Evolutionary conservation across 345 rosid species (phyloP).

Genomic region (Erysimum cheiranthoides): DNA sequence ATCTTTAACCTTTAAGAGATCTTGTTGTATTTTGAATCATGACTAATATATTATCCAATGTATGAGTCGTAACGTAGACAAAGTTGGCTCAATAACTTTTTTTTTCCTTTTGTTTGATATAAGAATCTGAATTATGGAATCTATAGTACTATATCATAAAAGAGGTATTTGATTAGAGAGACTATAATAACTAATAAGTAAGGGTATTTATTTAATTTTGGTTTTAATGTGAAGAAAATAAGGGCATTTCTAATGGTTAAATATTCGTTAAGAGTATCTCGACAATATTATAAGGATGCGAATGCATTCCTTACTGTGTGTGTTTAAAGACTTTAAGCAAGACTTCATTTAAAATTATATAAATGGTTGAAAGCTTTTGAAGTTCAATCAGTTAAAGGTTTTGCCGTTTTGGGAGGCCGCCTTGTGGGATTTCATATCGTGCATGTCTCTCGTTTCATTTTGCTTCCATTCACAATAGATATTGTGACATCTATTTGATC

Average conservation of each 20-base stretch:
- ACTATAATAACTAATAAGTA: background rate
- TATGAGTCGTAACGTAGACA: slow-evolving; percentile 7
- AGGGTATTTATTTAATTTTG: too few relatives aligned
- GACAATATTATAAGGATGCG: background rate
- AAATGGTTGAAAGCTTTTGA: too few relatives aligned
- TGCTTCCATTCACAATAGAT: too few relatives aligned
- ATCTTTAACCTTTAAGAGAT: background rate
- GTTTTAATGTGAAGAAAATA: too few relatives aligned
- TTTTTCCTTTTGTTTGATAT: background rate
- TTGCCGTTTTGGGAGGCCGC: too few relatives aligned
- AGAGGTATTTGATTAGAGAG: background rate
- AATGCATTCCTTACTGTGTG: background rate
- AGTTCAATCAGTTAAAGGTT: too few relatives aligned
- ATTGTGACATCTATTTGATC: too few relatives aligned
- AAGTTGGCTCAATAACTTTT: background rate
- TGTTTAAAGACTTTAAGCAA: background rate
- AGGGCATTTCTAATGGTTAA: too few relatives aligned
- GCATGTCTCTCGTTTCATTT: too few relatives aligned
- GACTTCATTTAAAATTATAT: background rate
- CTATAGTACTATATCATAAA: background rate
- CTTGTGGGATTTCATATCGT: too few relatives aligned
- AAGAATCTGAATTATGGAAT: background rate
- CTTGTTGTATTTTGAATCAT: slow-evolving; percentile 24
- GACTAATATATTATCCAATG: slow-evolving; percentile 22
- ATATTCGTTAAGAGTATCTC: too few relatives aligned